These are phyloP conservation scores for Acmispon strigosus DNA, from an alignment of 306 rosid genomes.

Conservation along the genomic window DNA sequence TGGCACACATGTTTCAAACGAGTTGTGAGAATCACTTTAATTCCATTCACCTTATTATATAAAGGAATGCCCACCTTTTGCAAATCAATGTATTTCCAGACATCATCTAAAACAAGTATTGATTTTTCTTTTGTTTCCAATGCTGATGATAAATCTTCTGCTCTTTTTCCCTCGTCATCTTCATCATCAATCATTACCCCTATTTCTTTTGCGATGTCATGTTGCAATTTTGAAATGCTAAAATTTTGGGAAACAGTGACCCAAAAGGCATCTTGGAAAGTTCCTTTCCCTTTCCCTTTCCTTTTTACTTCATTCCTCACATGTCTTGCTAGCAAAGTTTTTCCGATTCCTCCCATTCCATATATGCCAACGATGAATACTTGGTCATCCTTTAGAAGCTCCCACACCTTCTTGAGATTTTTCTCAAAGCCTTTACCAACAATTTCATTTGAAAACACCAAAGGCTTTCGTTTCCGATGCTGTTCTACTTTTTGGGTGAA, in stretches of 20 bases:
- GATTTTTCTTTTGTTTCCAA: not conserved
- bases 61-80: constrained; percentile 18
- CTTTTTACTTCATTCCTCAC: constrained; percentile 1
- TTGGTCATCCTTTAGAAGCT: not conserved
- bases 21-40: constrained; percentile 22
- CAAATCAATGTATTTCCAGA: constrained; percentile 21
- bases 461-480: not conserved
- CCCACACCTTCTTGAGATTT: not conserved
- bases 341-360: constrained; percentile 41
- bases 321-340: constrained; percentile 22
- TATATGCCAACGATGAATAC: constrained; percentile 7
- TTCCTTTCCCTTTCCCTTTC: not conserved
- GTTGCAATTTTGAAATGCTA: constrained; percentile 9
- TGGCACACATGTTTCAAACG: constrained; percentile 22
- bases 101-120: constrained; percentile 29
- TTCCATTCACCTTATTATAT: not conserved
- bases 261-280: constrained; percentile 17
- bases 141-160: not conserved
- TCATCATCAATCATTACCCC: not conserved
- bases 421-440: not conserved
- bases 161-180: constrained; percentile 4
- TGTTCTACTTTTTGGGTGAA: not conserved
- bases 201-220: constrained; percentile 6
- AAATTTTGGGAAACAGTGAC: constrained; percentile 9
- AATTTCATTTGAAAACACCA: not conserved